These are phyloP conservation scores for Zelonia costaricensis DNA, from an alignment of 208 protist genomes.

Conservation along the genomic window DNA sequence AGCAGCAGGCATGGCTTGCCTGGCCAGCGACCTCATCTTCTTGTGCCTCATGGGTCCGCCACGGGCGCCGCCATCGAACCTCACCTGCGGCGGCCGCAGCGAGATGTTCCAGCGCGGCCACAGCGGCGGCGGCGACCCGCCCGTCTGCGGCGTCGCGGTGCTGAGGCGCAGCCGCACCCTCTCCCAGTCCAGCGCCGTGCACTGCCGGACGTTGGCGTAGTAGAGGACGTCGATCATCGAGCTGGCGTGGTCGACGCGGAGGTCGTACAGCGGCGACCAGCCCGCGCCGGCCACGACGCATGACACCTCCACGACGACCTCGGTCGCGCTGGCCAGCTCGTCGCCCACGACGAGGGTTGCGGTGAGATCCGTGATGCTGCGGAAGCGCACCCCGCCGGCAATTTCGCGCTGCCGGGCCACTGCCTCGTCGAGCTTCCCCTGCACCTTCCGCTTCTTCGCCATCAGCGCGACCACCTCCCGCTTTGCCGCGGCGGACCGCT, in stretches of 20 bases:
- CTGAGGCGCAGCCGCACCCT: conserved; percentile 49
- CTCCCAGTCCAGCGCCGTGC: conserved; percentile 51
- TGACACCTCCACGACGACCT: conserved; percentile 35
- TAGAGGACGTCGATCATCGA: conserved; percentile 47
- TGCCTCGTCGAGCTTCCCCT: conserved; percentile 21
- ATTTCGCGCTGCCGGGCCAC: not conserved
- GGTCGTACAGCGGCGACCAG: conserved; percentile 52
- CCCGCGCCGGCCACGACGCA: conserved; percentile 41
- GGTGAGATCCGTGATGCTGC: conserved; percentile 16
- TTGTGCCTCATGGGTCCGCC: not conserved
- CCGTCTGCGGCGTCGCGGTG: conserved; percentile 48
- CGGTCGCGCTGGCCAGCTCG: conserved; percentile 3
- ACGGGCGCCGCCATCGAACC: not conserved
- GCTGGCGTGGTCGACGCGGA: conserved; percentile 36
- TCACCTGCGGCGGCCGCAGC: conserved; percentile 11
- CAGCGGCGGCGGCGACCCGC: conserved; percentile 33
- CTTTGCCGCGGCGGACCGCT: conserved; percentile 15
- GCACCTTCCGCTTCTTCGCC: conserved; percentile 5
- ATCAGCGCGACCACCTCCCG: conserved; percentile 8
- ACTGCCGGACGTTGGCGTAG: conserved; percentile 47
- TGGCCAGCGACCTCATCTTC: not conserved
- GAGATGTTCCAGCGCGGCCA: conserved; percentile 34
- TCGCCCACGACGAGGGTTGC: conserved; percentile 27
- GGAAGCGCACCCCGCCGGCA: conserved; percentile 22
- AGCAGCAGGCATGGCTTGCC: not conserved